Evolutionary conservation across 768 basidiomycete genomes (phyloP).

Genomic region (Russula emetica): DNA sequence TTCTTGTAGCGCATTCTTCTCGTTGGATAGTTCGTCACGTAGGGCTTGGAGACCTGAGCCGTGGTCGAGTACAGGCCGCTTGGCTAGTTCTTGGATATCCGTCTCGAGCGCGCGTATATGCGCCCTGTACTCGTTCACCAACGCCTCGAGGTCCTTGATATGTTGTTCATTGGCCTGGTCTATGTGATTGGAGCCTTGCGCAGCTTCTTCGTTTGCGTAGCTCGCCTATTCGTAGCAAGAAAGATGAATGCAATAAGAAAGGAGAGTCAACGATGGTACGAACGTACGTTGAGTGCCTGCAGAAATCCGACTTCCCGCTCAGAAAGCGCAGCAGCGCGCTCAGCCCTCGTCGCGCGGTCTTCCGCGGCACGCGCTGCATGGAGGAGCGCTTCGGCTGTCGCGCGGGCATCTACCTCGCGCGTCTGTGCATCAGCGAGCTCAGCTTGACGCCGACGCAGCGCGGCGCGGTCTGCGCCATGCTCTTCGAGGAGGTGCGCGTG

Average conservation of each 20-base stretch:
- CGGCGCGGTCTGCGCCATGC: constrained; percentile 53
- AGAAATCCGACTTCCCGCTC: constrained; percentile 67
- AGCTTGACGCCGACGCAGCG: constrained; percentile 50
- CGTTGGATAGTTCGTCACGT: constrained; percentile 38
- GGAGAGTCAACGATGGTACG: not conserved
- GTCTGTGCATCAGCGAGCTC: constrained; percentile 37
- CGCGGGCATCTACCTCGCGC: constrained; percentile 35
- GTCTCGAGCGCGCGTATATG: constrained; percentile 44
- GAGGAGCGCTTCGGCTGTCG: constrained; percentile 36
- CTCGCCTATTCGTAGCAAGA: constrained; percentile 45
- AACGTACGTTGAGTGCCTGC: constrained; percentile 59
- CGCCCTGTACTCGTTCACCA: constrained; percentile 53
- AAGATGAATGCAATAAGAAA: not conserved
- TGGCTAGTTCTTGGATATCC: constrained; percentile 47
- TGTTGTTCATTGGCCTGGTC: constrained; percentile 42
- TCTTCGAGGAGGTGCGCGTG: constrained; percentile 66
- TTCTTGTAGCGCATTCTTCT: constrained; percentile 33
- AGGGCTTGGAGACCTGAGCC: constrained; percentile 38
- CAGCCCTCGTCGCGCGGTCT: constrained; percentile 39
- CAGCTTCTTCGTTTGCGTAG: constrained; percentile 55
- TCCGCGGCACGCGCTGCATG: constrained; percentile 39
- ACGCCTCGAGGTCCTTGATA: constrained; percentile 50
- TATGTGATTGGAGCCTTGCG: constrained; percentile 31
- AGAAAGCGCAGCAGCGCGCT: constrained; percentile 40
- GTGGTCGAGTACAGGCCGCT: constrained; percentile 32